Conservation (phyloP, 805 yeast genomes). For the Danielozyma ontarioensis region DNA sequence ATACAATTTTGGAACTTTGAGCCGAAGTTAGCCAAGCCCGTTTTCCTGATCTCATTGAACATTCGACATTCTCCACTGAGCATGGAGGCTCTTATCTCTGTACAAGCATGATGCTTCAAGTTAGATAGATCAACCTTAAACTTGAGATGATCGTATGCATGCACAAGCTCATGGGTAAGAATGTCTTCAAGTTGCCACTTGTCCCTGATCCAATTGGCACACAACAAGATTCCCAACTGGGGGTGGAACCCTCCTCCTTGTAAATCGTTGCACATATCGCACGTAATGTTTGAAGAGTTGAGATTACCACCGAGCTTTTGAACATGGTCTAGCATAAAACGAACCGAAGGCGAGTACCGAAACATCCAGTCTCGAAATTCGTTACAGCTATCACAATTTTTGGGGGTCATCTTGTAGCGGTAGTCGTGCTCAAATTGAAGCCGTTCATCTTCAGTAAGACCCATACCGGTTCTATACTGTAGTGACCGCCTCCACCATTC, state of each 20-base stretch:
- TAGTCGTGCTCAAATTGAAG: slow-evolving; percentile 55
- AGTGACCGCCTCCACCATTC: slow-evolving; percentile 80
- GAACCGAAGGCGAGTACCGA: slow-evolving; percentile 74
- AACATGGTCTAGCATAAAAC: slow-evolving; percentile 82
- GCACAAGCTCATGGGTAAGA: slow-evolving; percentile 86
- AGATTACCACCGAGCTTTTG: slow-evolving; percentile 54
- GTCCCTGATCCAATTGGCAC: slow-evolving; percentile 74
- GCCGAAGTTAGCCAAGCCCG: slow-evolving; percentile 49
- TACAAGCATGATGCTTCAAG: slow-evolving; percentile 91
- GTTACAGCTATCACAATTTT: slow-evolving; percentile 65
- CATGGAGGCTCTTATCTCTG: slow-evolving; percentile 91
- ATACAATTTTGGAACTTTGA: slow-evolving; percentile 91
- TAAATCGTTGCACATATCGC: slow-evolving; percentile 80
- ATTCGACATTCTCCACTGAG: slow-evolving; percentile 94
- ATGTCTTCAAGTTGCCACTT: slow-evolving; percentile 87
- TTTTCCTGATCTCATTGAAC: slow-evolving; percentile 69
- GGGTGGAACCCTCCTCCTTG: slow-evolving; percentile 92
- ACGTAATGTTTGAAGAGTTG: slow-evolving; percentile 51
- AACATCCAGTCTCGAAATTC: slow-evolving; percentile 78
- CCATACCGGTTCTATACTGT: slow-evolving; percentile 67
- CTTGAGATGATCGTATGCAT: slow-evolving; percentile 85
- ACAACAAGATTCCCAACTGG: slow-evolving; percentile 75
- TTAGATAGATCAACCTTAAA: slow-evolving; percentile 84
- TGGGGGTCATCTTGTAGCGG: slow-evolving; percentile 34
- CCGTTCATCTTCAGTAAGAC: slow-evolving; percentile 48